A percentile compares a stretch with the other conserved stretches of the same genome.
Evolutionary conservation across 345 rosid genomes (phyloP).

Genomic region (Rhizophora apiculata): DNA sequence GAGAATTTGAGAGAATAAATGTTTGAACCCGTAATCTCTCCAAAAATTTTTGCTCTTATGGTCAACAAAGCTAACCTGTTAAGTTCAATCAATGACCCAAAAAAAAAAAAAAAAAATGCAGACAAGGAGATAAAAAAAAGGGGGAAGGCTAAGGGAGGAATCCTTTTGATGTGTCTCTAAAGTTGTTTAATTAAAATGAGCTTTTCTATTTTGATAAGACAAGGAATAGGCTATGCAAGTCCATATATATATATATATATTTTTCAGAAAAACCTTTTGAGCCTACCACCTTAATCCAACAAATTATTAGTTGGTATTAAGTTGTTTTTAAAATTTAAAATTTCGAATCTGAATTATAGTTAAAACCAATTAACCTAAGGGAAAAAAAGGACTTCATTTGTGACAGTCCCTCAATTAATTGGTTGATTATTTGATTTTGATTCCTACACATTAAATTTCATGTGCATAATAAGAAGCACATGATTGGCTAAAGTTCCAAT

Average conservation of each 20-base stretch:
- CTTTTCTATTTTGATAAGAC: conserved; percentile 37
- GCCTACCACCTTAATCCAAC: conserved; percentile 15
- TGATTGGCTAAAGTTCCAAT: too few relatives aligned
- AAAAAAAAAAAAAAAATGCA: conserved; percentile 5
- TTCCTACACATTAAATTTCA: neutral
- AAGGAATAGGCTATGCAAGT: conserved; percentile 24
- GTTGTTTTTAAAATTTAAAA: too few relatives aligned
- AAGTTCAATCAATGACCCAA: conserved; percentile 13
- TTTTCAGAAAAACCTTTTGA: conserved; percentile 25
- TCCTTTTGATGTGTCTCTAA: conserved; percentile 52
- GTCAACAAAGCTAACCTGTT: too few relatives aligned
- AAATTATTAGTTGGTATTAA: too few relatives aligned
- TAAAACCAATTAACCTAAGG: too few relatives aligned
- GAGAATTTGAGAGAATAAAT: too few relatives aligned
- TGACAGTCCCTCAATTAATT: conserved; percentile 18
- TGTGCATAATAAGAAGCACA: neutral
- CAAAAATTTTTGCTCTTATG: too few relatives aligned
- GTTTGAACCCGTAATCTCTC: too few relatives aligned
- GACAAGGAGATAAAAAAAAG: neutral
- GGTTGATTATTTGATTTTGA: conserved; percentile 11
- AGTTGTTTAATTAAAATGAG: conserved; percentile 38
- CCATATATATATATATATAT: too few relatives aligned
- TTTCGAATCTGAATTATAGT: too few relatives aligned
- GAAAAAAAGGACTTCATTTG: conserved; percentile 9
- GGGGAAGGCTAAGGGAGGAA: conserved; percentile 20